Base-by-base conservation (phyloP, 805 yeast genomes). In the Clavispora fructus region DNA sequence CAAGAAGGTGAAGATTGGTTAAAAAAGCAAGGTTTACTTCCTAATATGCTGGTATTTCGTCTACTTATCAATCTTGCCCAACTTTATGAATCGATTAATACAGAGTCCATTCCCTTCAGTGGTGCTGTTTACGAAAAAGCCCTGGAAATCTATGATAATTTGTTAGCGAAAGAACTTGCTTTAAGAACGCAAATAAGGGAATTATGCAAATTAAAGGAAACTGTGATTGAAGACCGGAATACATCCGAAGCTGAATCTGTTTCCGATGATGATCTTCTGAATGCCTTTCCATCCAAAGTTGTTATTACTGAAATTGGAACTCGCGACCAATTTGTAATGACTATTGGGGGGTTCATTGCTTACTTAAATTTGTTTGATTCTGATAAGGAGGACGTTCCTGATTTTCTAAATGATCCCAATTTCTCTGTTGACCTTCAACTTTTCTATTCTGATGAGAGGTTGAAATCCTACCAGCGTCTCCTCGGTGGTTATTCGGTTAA, bases 221-320 rank as follows among this genome's bases (percentile, higher is more conserved):
- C 68, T 2, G 47, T 54, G 5, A 39, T 63, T 12, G 74, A 69
- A 30, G 74, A 68, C 33, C 61, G 61, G 30, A 32, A 45, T 7
- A 41, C 54, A 14, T 62, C 61, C 19, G 67, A 57, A 12, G 44
- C 54, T 33, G 82, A 77, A 50, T 64, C 58, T 46, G 64, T 80
- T 7, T 69, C 86, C 1, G 90, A 84, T 61, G 75, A 75, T 25
- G 75, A 75, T 37, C 62, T 83, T 40, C 58, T 53, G 14, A 70
- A 73, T 35, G 67, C 79, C 1, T 82, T 74, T 39, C 85, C 87
- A 1, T 75, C 87, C 0, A 79, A 74, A 47, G 56, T 80, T 30
- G 69, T 81, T 0, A 43, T 78, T 2, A 49, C 59, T 0, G 61
- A 67, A 26, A 17, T 42, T 1, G 61, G 61, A 4, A 45, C 64